Evolutionary conservation across 1,139 yeast species (phyloP).

Genomic region (Suhomyces coccinellae): DNA sequence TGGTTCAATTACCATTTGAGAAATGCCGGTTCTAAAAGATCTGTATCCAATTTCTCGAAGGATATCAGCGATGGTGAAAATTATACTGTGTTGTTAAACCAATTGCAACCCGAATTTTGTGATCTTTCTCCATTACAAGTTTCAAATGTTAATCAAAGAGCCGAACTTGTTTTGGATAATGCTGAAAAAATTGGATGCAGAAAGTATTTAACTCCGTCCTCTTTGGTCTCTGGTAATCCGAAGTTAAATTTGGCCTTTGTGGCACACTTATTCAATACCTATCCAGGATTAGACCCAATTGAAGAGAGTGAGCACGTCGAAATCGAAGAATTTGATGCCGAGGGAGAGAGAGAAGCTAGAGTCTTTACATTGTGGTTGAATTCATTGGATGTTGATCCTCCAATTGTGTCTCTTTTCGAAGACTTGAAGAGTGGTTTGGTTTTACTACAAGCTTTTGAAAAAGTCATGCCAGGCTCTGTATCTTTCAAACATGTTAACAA

Average conservation of each 20-base stretch:
- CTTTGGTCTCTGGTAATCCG: slow-evolving; percentile 95
- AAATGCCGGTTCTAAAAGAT: slow-evolving; percentile 88
- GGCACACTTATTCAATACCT: slow-evolving; percentile 92
- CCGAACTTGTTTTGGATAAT: slow-evolving; percentile 78
- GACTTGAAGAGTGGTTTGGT: slow-evolving; percentile 93
- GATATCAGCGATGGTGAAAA: slow-evolving; percentile 96
- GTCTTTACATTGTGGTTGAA: slow-evolving; percentile 97
- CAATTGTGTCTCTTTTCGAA: slow-evolving; percentile 87
- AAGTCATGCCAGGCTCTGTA: slow-evolving; percentile 92
- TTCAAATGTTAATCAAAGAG: slow-evolving; percentile 70
- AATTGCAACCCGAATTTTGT: slow-evolving; percentile 82
- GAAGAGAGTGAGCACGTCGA: slow-evolving; percentile 88
- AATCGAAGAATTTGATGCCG: slow-evolving; percentile 96
- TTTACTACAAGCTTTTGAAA: slow-evolving; percentile 88
- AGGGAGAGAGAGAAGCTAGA: slow-evolving; percentile 99
- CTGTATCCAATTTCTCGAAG: slow-evolving; percentile 79
- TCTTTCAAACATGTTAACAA: slow-evolving; percentile 80
- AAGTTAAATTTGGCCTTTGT: slow-evolving; percentile 95
- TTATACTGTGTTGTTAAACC: slow-evolving; percentile 85
- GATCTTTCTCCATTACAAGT: slow-evolving; percentile 80
- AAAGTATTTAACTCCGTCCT: slow-evolving; percentile 89
- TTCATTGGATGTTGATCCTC: slow-evolving; percentile 93
- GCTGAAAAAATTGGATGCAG: slow-evolving; percentile 93
- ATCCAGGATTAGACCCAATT: slow-evolving; percentile 95
- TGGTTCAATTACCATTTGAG: slow-evolving; percentile 97